Conservation (phyloP, 2,329 filamentous ascomycete genomes). For the Exophiala spinifera region DNA sequence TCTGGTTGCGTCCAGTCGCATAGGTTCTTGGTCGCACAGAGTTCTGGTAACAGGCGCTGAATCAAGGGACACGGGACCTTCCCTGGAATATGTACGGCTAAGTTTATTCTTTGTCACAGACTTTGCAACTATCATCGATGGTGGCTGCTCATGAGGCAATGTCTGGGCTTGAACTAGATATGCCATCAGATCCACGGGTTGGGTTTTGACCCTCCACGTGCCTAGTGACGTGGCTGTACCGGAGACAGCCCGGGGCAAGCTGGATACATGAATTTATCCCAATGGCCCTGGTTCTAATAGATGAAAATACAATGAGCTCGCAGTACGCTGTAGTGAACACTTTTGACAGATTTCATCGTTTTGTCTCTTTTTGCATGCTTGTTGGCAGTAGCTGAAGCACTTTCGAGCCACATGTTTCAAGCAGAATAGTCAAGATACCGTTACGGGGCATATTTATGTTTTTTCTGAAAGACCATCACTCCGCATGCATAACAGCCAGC, state of each 20-base stretch:
- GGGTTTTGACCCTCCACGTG: no score
- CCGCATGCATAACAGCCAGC: constrained; percentile 9
- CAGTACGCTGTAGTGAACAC: neutral
- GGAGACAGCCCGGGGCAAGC: neutral
- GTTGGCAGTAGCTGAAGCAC: constrained; percentile 21
- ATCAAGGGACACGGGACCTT: no score
- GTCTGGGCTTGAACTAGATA: no score
- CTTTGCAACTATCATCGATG: no score
- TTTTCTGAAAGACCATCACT: constrained; percentile 5
- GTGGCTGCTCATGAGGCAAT: no score
- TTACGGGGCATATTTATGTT: constrained; percentile 5
- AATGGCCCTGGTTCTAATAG: neutral
- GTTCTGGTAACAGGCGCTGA: neutral
- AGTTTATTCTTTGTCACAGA: no score
- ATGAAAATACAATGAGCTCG: neutral
- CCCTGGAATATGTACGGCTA: no score
- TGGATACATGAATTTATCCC: neutral
- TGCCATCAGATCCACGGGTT: no score
- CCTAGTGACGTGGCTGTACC: no score
- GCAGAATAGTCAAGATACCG: constrained; percentile 11
- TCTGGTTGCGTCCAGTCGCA: constrained; percentile 4
- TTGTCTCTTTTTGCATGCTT: constrained; percentile 17
- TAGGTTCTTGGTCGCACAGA: neutral
- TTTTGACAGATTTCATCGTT: constrained; percentile 20
- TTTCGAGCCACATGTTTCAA: constrained; percentile 20